phyloP scores from a whole-genome alignment of 129 eudicot genomes.

The Dittrichia graveolens region DNA sequence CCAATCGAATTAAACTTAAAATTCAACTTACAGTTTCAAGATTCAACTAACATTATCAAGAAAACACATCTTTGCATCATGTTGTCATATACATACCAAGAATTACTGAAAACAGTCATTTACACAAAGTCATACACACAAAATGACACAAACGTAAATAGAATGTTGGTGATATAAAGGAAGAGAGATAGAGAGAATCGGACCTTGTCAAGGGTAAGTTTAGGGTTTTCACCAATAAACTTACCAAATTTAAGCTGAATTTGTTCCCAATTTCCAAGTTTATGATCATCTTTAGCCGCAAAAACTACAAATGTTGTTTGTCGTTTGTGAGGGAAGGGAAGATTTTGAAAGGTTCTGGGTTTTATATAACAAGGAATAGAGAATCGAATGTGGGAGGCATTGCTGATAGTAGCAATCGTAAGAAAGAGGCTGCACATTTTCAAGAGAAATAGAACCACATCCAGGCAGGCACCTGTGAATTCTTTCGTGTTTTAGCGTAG shows the following conservation, averaged over 20 bases:
- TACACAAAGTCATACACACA: conserved; percentile 14
- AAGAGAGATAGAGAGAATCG: neutral
- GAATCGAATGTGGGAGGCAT: conserved; percentile 26
- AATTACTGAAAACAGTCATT: conserved; percentile 14
- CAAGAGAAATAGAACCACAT: conserved; percentile 17
- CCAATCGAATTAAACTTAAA: conserved; percentile 16
- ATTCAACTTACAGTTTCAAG: conserved; percentile 6
- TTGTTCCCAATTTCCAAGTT: conserved; percentile 53
- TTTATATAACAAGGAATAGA: conserved; percentile 21
- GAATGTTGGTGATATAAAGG: neutral
- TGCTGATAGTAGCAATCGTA: conserved; percentile 31
- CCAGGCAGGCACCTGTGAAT: neutral
- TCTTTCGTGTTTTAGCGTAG: too few relatives aligned
- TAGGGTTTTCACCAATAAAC: conserved; percentile 69
- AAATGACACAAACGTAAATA: neutral
- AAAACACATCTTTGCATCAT: neutral
- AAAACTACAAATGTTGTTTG: conserved; percentile 39
- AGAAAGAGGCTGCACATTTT: conserved; percentile 43
- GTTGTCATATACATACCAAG: conserved; percentile 11
- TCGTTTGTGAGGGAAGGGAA: conserved; percentile 36
- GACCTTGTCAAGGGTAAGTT: conserved; percentile 77
- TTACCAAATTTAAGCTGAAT: conserved; percentile 67
- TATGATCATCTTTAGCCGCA: conserved; percentile 52
- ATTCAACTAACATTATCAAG: neutral
- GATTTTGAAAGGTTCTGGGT: conserved; percentile 19